Conservation (phyloP, 2,329 filamentous ascomycete genomes). For the Cladophialophora carrionii region DNA sequence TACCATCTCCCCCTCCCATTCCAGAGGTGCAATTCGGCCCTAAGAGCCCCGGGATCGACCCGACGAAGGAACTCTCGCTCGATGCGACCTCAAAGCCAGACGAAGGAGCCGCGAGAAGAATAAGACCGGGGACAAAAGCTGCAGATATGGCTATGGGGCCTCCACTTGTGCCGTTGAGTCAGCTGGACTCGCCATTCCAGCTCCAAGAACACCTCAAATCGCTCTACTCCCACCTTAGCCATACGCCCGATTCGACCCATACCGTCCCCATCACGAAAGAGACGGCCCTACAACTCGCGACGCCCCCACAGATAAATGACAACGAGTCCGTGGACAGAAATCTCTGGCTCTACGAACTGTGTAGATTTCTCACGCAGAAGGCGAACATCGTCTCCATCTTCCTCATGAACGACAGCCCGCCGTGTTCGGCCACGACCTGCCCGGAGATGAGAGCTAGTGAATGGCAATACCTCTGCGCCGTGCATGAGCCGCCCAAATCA, state of each 20-base stretch:
- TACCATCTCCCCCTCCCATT: slow-evolving; percentile 91
- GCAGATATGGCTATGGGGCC: slow-evolving; percentile 91
- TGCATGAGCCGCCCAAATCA: slow-evolving; percentile 93
- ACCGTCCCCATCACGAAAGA: slow-evolving; percentile 74
- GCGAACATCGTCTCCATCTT: slow-evolving; percentile 90
- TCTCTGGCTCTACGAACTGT: slow-evolving; percentile 97
- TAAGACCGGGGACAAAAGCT: slow-evolving; percentile 90
- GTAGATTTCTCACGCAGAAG: slow-evolving; percentile 91
- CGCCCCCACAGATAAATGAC: slow-evolving; percentile 65
- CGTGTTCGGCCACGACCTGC: slow-evolving; percentile 86
- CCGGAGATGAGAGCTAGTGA: slow-evolving; percentile 98
- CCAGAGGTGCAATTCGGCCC: slow-evolving; percentile 90
- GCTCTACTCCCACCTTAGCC: slow-evolving; percentile 80
- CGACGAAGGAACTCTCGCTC: slow-evolving; percentile 59
- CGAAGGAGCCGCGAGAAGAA: slow-evolving; percentile 76
- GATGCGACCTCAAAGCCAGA: slow-evolving; percentile 64
- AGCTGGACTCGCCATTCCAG: slow-evolving; percentile 97
- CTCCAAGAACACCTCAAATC: slow-evolving; percentile 96
- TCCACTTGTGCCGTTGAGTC: slow-evolving; percentile 77
- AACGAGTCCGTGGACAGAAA: slow-evolving; percentile 68
- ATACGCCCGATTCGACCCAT: slow-evolving; percentile 56
- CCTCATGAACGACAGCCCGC: slow-evolving; percentile 86
- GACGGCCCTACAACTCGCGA: slow-evolving; percentile 74
- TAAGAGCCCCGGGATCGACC: slow-evolving; percentile 70
- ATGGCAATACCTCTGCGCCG: slow-evolving; percentile 98